Base-by-base conservation (phyloP, 2,329 filamentous ascomycete species). In the Davidsoniella virescens region DNA sequence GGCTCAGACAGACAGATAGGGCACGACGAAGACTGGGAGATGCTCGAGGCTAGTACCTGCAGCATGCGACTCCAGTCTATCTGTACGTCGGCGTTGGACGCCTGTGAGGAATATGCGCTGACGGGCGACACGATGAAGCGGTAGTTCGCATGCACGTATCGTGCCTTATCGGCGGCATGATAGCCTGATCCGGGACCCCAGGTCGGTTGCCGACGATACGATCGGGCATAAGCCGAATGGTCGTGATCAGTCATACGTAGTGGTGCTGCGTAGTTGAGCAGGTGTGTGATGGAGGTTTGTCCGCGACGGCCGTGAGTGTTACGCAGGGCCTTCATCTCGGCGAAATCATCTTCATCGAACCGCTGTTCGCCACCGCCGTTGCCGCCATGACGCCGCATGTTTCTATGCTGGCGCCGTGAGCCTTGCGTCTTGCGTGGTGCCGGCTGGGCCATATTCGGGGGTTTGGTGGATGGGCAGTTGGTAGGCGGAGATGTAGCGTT, bases 1-100 rank as follows among this genome's bases (percentile, higher is more conserved):
- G 92, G 92, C 50, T 84, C 85, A 2, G 84, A 94, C 25, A 98
- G 75, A 61, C 92, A 98, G 50, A 98, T 98, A 0, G 92, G 92
- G 62, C 92, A 98, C 18, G 84, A 87, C 2, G 88, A 77, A 41
- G 80, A 73, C 65, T 98, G 92, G 0, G 88, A 94, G 63, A 92
- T 80, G 51, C 84, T 77, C 2, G 90, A 96, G 7, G 85, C 92
- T 57, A 98, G 73, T 49, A 98, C 81, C 65, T 98, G 92, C 56
- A 95, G 70, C 48, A 98, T 84, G 57, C 86, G 80, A 56, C 80
- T 76, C 92, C 92, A 98, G 59, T 94, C 85, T 49, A 98, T 67
- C 59, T 92, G 84, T 44, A 88, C 74, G 64, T 98, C 90, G 17
- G 92, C 84, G 63, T 96, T 87, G 43, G 76, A 73, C 20, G 86